Percentiles rank a stretch among this genome's conserved stretches.
Evolutionary conservation across 805 yeast species (phyloP).

Genomic region (Metschnikowia proteae): DNA sequence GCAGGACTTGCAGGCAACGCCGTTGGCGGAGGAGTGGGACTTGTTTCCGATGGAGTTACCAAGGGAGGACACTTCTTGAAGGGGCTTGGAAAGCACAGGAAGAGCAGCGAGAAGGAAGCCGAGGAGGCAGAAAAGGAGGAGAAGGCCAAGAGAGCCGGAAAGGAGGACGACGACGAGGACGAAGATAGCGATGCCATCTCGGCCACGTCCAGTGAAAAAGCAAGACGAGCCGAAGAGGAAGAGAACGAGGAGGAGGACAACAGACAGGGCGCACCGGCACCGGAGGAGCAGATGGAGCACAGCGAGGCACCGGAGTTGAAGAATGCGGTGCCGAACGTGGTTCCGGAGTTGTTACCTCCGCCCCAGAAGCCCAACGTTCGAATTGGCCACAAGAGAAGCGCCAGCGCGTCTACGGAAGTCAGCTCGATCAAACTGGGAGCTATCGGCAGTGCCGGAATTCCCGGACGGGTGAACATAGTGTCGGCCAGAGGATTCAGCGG

Average conservation of each 20-base stretch:
- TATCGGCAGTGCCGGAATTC: constrained; percentile 36
- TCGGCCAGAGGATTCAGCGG: constrained; percentile 42
- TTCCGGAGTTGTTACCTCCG: constrained; percentile 32
- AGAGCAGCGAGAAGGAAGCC: constrained; percentile 13
- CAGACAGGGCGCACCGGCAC: constrained; percentile 14
- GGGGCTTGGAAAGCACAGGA: constrained; percentile 25
- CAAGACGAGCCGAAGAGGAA: constrained; percentile 3
- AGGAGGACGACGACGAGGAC: constrained; percentile 12
- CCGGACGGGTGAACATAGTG: constrained; percentile 54
- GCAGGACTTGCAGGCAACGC: constrained; percentile 41
- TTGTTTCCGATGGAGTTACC: constrained; percentile 44
- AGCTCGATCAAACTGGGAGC: constrained; percentile 36
- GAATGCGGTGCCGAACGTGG: constrained; percentile 31
- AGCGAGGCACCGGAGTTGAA: constrained; percentile 15
- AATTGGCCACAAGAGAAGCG: constrained; percentile 17
- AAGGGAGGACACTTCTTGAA: constrained; percentile 45
- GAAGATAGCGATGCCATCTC: constrained; percentile 4
- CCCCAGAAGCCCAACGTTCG: constrained; percentile 33
- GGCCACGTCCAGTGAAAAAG: constrained; percentile 3
- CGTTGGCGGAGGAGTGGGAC: constrained; percentile 45
- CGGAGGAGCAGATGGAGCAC: constrained; percentile 14
- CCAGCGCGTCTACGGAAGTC: constrained; percentile 29
- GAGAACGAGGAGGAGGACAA: constrained; percentile 8
- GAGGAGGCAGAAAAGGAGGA: constrained; percentile 4
- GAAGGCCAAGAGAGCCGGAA: constrained; percentile 8